Evolutionary conservation across 2,329 filamentous ascomycete genomes (phyloP).

Genomic region (Colletotrichum australisinense): DNA sequence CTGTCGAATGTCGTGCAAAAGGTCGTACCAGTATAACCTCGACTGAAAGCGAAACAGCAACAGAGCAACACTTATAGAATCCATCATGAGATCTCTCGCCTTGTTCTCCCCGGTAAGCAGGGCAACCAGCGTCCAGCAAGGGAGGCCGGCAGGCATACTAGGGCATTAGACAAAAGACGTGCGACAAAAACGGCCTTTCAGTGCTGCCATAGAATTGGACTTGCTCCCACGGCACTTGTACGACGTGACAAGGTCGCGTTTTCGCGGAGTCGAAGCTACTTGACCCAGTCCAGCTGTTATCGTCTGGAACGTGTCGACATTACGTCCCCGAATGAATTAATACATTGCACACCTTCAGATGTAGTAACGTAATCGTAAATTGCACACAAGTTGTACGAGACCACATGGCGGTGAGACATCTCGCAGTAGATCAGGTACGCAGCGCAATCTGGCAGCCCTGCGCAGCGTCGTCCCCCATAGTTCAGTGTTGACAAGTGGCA

Average conservation of each 20-base stretch:
- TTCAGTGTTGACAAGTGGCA: background rate
- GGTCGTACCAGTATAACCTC: conserved; percentile 9
- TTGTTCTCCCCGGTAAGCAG: conserved; percentile 21
- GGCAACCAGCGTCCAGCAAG: conserved; percentile 8
- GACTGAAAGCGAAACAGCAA: conserved; percentile 11
- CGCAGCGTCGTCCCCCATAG: background rate
- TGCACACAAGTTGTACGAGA: background rate
- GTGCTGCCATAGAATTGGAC: background rate
- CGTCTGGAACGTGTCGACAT: conserved; percentile 20
- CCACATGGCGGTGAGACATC: conserved; percentile 16
- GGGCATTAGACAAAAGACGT: background rate
- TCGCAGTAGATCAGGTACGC: conserved; percentile 13
- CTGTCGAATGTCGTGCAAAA: conserved; percentile 15
- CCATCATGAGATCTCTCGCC: background rate
- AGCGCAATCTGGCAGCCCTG: conserved; percentile 7
- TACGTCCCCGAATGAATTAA: background rate
- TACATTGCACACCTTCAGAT: background rate
- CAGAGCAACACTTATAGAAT: conserved; percentile 10
- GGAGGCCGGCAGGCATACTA: background rate
- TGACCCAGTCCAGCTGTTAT: background rate
- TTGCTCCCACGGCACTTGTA: background rate
- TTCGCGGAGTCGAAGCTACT: background rate
- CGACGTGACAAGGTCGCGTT: conserved; percentile 8
- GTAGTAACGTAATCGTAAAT: background rate
- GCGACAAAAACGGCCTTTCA: background rate